phyloP scores from a whole-genome alignment of 75 land plant species.

The Chamaecyparis obtusa region DNA sequence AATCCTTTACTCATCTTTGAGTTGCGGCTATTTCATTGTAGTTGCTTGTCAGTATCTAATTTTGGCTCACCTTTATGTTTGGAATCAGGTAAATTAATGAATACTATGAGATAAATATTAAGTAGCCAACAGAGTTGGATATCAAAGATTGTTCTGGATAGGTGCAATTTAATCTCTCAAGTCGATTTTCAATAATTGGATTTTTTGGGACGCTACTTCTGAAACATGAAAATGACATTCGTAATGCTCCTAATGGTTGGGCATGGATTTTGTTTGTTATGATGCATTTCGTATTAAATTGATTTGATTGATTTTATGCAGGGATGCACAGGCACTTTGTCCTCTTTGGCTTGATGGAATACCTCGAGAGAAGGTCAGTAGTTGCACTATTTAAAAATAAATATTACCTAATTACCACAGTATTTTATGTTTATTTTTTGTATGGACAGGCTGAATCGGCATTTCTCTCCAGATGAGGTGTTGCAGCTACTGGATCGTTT shows the following conservation, averaged over 20 bases:
- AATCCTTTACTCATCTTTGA: neutral
- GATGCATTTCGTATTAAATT: neutral
- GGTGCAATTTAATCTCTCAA: neutral
- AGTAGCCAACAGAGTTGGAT: neutral
- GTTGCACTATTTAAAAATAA: neutral
- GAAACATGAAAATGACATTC: neutral
- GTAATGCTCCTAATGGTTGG: neutral
- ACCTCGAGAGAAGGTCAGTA: conserved; percentile 63
- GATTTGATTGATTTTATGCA: conserved; percentile 19
- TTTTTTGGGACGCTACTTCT: neutral
- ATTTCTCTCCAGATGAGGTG: conserved; percentile 76
- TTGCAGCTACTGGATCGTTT: conserved; percentile 83
- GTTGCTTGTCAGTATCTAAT: neutral
- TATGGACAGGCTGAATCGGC: conserved; percentile 54
- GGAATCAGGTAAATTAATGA: neutral
- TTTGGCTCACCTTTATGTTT: neutral
- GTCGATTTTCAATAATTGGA: neutral
- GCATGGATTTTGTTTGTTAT: neutral
- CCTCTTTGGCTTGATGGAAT: conserved; percentile 85
- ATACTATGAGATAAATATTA: neutral
- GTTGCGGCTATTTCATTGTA: neutral
- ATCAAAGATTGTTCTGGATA: neutral
- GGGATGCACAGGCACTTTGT: conserved; percentile 89
- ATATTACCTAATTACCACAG: neutral
- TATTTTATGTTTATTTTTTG: neutral